Evolutionary conservation across 1,284 basidiomycete species (phyloP), one percentile per base, ranked within the genome.

Genomic region (Laetiporus sulphureus): DNA sequence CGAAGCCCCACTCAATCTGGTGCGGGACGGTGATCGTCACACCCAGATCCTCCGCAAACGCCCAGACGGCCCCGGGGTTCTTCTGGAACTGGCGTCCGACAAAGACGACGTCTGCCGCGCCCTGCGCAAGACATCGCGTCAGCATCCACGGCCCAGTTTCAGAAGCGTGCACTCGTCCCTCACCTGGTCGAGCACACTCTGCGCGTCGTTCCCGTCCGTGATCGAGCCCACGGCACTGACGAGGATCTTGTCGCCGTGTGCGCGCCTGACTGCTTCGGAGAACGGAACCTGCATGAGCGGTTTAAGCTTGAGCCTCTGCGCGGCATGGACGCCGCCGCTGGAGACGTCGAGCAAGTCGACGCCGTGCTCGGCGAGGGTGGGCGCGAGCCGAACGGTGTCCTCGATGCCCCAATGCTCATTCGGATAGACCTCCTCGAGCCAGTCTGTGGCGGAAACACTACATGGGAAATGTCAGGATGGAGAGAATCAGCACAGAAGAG

Each of bases 211-310:
- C 3, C 75, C 74, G 20, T 61, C 63, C 2, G 69, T 72, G 52
- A 86, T 81, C 20, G 71, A 57, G 6, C 83, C 83, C 11, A 86
- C 81, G 4, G 75, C 61, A 7, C 71, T 69, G 41, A 77, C 65
- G 11, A 71, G 59, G 37, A 77, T 53, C 42, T 63, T 60, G 47
- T 54, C 48, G n/a, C 58, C 59, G 12, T 51, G 37, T 1, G 63
- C 58, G 44, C 68, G 58, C 62, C 71, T 73, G 54, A 79, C 61
- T 25, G 65, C 65, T 40, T 65, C 66, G 2, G 77, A 66, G 47
- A 76, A 71, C 2, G 64, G 67, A 12, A 71, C 62, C 51, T 67
- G 71, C 50, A 73, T 75, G 1, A 61, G 63, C 1, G 71, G 50
- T 3, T 41, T 44, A 19, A 36, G 35, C 21, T 45, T 39, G 36